Base-by-base conservation (phyloP, 331 rosid genomes). In the Quercus tomentella region DNA sequence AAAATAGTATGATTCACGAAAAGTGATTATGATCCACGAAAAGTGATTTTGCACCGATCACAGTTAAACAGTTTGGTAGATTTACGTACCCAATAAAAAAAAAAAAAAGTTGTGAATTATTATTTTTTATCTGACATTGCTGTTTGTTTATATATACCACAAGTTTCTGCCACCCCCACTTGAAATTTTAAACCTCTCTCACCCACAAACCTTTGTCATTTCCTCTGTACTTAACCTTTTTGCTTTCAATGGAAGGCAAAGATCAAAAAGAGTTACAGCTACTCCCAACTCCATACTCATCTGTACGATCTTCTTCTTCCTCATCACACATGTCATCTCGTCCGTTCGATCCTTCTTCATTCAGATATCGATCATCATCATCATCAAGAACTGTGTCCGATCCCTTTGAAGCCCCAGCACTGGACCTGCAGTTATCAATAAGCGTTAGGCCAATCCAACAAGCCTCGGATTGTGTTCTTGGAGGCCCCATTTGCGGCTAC, bases 401-500 rank as follows among this genome's bases (percentile, higher is more conserved):
- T 18, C 54, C 70, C 0, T 56, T 20, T 17, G 65, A 12, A 17
- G 41, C 58, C 54, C 86, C 89, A 0, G 88, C 97, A 1, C 77
- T 95, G 1, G 98, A 95, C 90, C 88, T 95, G 1, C 96, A 93
- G 80, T 79, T 95, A 0, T 95, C 99, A 2, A 95, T 95, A 71
- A 91, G 97, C 80, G 77, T 89, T 1, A 85, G 89, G 80, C 89
- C 94, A 12, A 73, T 67, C 70, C 81, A 83, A 4, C 82, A 86
- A 0, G 66, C 88, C 0, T 65, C 85, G 25, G 75, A 83, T 2
- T 69, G 76, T 43, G 82, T 80, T 72, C n/a, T 85, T 41, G 77
- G 80, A 61, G 69, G 74, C 12, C 66, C 83, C 37, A 51, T 73
- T 33, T 63, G 87, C 5, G 49, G 37, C 1, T 74, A 14, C 79